phyloP scores from a whole-genome alignment of 192 early-diverging fungal genomes.

The Paraglomus brasilianum region DNA sequence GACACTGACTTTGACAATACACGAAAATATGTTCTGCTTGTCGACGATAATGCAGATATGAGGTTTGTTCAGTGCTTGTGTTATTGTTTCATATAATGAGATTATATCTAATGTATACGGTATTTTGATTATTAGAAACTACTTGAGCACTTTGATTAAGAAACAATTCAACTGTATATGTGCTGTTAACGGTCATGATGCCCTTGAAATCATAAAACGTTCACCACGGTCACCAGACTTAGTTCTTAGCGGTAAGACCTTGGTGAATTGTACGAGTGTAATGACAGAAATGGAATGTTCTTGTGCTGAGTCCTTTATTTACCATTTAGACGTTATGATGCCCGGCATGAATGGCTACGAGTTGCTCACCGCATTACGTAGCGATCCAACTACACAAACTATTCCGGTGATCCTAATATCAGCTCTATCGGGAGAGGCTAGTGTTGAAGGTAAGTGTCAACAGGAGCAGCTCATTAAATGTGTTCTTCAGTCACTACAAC shows the following conservation, averaged over 20 bases:
- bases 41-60: slow-evolving; percentile 51
- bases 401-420: slow-evolving; percentile 56
- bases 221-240: slow-evolving; percentile 27
- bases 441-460: slow-evolving; percentile 35
- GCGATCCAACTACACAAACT: slow-evolving; percentile 33
- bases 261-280: not conserved
- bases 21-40: slow-evolving; percentile 36
- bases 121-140: slow-evolving; percentile 7
- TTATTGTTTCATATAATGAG: slow-evolving; percentile 35
- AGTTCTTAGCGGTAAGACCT: slow-evolving; percentile 40
- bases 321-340: slow-evolving; percentile 51
- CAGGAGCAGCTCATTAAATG: not conserved
- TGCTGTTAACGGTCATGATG: slow-evolving; percentile 41
- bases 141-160: slow-evolving; percentile 36
- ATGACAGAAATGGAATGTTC: not conserved
- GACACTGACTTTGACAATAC: no score
- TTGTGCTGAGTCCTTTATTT: not conserved
- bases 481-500: not conserved
- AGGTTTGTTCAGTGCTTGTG: slow-evolving; percentile 38
- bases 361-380: slow-evolving; percentile 43
- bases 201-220: slow-evolving; percentile 22
- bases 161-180: slow-evolving; percentile 39
- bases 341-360: slow-evolving; percentile 57
- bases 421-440: slow-evolving; percentile 52
- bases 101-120: slow-evolving; percentile 1